These are phyloP conservation scores for Agrocybe pediades DNA, from an alignment of 768 basidiomycete genomes.

Conservation along the genomic window DNA sequence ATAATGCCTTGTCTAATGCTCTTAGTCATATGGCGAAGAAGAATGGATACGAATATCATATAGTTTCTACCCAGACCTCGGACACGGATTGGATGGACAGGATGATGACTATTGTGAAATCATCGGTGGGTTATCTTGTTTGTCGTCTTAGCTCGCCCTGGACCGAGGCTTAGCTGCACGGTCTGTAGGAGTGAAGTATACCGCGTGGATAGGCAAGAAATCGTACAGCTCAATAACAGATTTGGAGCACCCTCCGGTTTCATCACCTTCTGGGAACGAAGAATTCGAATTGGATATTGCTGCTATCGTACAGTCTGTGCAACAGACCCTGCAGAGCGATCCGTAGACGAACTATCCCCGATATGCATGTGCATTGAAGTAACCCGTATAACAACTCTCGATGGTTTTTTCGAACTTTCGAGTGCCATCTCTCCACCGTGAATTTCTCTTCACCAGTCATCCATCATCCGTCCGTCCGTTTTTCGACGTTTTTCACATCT, in stretches of 20 bases:
- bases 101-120: constrained; percentile 65
- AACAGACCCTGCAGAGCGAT: background rate
- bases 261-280: background rate
- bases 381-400: too few species aligned
- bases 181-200: constrained; percentile 55
- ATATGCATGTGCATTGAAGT: too few species aligned
- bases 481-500: too few species aligned
- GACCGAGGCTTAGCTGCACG: constrained; percentile 62
- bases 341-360: too few species aligned
- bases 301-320: background rate
- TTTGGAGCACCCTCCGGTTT: background rate
- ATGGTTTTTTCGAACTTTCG: too few species aligned
- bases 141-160: constrained; percentile 45
- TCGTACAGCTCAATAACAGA: background rate
- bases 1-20: constrained; percentile 60
- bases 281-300: background rate
- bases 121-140: constrained; percentile 52
- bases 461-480: too few species aligned
- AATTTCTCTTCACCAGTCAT: too few species aligned
- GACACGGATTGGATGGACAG: constrained; percentile 61
- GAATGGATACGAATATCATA: constrained; percentile 55
- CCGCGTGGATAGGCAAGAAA: constrained; percentile 54
- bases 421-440: too few species aligned
- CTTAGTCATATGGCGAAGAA: constrained; percentile 52
- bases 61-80: constrained; percentile 50